A percentile compares a stretch with the other conserved stretches of the same genome.
These are phyloP conservation scores for Cairneyella variabilis DNA, from an alignment of 495 filamentous ascomycete genomes.

Conservation along the genomic window DNA sequence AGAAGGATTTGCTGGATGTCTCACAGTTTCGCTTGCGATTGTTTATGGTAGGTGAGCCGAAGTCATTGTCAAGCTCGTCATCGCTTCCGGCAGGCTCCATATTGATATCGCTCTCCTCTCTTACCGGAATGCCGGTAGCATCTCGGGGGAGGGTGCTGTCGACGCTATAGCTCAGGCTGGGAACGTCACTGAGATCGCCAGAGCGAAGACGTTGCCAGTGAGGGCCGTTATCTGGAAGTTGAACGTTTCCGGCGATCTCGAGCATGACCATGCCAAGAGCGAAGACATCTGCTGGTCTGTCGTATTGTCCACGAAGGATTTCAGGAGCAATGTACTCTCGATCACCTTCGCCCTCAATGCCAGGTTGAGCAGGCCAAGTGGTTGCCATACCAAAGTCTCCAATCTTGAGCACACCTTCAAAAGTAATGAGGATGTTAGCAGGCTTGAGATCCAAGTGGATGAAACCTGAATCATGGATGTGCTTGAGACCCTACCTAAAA, in stretches of 20 bases:
- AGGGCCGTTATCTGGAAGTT: conserved; percentile 84
- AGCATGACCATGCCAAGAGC: conserved; percentile 89
- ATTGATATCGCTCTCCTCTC: conserved; percentile 35
- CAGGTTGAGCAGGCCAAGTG: conserved; percentile 67
- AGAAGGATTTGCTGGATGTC: conserved; percentile 27
- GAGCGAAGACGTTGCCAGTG: conserved; percentile 84
- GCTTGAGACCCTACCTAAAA: conserved; percentile 68
- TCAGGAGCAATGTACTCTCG: conserved; percentile 95
- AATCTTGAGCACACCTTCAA: conserved; percentile 89
- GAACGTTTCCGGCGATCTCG: conserved; percentile 88
- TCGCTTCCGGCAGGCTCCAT: conserved; percentile 32
- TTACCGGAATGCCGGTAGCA: conserved; percentile 61
- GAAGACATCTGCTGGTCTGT: conserved; percentile 91
- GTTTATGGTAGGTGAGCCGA: conserved; percentile 27
- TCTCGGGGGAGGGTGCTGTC: conserved; percentile 68
- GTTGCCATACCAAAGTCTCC: conserved; percentile 93
- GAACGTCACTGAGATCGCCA: conserved; percentile 82
- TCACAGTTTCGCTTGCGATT: conserved; percentile 21
- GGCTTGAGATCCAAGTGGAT: conserved; percentile 96
- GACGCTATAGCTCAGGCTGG: conserved; percentile 74
- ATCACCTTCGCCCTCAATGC: conserved; percentile 88
- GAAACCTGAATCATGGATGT: conserved; percentile 82
- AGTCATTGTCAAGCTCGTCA: conserved; percentile 26
- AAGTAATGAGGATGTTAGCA: conserved; percentile 87
- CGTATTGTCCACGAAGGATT: conserved; percentile 74